phyloP scores from a whole-genome alignment of 306 rosid species.

The Pyrus pyrifolia region DNA sequence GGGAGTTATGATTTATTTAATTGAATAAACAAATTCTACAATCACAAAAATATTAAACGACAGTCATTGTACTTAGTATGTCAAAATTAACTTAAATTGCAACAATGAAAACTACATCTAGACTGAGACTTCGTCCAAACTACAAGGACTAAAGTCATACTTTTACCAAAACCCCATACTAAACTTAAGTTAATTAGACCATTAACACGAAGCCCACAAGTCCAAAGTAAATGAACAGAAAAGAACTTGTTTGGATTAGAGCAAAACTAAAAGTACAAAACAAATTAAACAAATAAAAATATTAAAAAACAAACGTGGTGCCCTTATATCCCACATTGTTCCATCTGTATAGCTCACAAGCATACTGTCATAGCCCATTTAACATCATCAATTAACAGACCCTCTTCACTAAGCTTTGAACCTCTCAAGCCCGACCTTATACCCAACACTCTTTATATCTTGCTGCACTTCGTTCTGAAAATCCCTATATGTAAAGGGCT shows the following conservation, averaged over 20 bases:
- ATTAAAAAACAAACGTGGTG: neutral
- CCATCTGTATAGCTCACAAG: neutral
- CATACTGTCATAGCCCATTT: neutral
- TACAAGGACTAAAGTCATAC: no score
- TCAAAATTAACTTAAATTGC: no score
- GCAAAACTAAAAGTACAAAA: neutral
- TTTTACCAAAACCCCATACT: no score
- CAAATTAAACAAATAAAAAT: neutral
- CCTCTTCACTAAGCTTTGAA: constrained; percentile 15
- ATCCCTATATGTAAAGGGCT: constrained; percentile 56
- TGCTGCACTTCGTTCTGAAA: constrained; percentile 54
- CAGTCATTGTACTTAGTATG: no score
- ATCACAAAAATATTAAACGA: no score
- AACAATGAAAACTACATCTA: no score
- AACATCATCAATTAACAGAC: neutral
- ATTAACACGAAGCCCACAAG: no score
- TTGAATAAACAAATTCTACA: neutral
- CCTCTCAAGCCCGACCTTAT: constrained; percentile 62
- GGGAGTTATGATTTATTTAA: no score
- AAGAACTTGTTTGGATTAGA: neutral
- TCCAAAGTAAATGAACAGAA: neutral
- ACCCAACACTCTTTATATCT: constrained; percentile 43
- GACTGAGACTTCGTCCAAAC: no score
- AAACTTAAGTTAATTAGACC: neutral
- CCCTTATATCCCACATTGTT: neutral